Percentiles rank a stretch among this genome's conserved stretches.
Evolutionary conservation across 257 asterid species (phyloP).

Genomic region (Anisodus acutangulus): DNA sequence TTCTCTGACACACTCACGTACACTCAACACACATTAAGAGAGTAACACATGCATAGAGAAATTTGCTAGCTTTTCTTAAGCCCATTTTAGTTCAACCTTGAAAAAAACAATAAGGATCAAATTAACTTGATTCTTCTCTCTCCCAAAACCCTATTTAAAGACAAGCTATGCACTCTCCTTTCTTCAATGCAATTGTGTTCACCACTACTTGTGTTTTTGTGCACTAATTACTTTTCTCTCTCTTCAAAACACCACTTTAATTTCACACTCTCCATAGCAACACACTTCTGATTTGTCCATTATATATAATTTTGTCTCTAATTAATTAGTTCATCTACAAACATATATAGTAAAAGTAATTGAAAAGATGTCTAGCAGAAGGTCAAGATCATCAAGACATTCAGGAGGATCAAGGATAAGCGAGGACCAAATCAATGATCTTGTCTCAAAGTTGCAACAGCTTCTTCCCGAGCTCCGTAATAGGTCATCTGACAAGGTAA

Average conservation of each 20-base stretch:
- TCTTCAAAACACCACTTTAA: not conserved
- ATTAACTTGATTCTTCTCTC: constrained; percentile 11
- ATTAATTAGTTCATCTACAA: not conserved
- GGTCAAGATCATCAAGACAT: constrained; percentile 51
- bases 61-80: not conserved
- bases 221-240: constrained; percentile 18
- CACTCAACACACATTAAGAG: constrained; percentile 7
- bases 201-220: constrained; percentile 17
- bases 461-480: constrained; percentile 52
- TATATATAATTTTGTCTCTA: constrained; percentile 8
- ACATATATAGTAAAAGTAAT: not conserved
- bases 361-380: constrained; percentile 53
- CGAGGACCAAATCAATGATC: constrained; percentile 58
- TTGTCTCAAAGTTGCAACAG: constrained; percentile 55
- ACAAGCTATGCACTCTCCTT: constrained; percentile 16
- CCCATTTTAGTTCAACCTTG: not conserved
- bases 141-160: constrained; percentile 28
- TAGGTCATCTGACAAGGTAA: constrained; percentile 49
- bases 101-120: not conserved
- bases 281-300: constrained; percentile 15
- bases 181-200: constrained; percentile 25
- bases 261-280: constrained; percentile 26
- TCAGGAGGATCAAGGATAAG: constrained; percentile 48
- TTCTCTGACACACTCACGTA: constrained; percentile 26
- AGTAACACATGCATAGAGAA: constrained; percentile 20